Percentiles rank a stretch among this genome's conserved stretches.
Evolutionary conservation across 176 grass and related monocot genomes (phyloP).

Genomic region (Thalia dealbata): DNA sequence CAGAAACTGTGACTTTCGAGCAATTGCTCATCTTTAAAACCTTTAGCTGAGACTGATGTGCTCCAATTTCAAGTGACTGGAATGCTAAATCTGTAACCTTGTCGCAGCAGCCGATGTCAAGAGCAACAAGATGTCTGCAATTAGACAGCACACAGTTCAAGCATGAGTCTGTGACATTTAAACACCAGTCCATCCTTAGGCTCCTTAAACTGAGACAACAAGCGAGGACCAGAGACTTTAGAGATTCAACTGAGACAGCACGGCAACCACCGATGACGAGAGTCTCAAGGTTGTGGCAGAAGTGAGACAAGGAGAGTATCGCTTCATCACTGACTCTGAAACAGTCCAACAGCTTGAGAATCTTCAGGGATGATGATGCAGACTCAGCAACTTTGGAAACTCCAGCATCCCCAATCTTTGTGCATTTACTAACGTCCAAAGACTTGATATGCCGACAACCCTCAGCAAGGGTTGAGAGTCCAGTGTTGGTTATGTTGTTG

Average conservation of each 20-base stretch:
- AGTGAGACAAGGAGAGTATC: slow-evolving; percentile 48
- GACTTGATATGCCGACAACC: slow-evolving; percentile 52
- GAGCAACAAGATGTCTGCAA: slow-evolving; percentile 52
- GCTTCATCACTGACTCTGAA: slow-evolving; percentile 49
- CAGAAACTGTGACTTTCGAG: slow-evolving; percentile 31
- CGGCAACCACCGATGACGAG: slow-evolving; percentile 61
- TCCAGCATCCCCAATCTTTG: slow-evolving; percentile 63
- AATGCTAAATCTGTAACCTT: slow-evolving; percentile 60
- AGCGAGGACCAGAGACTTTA: slow-evolving; percentile 41
- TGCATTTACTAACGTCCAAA: slow-evolving; percentile 82
- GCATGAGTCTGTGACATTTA: slow-evolving; percentile 51
- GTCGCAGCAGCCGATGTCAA: slow-evolving; percentile 30
- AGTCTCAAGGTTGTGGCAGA: slow-evolving; percentile 56
- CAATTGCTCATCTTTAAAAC: slow-evolving; percentile 49
- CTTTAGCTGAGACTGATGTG: slow-evolving; percentile 33
- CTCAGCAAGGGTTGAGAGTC: slow-evolving; percentile 48
- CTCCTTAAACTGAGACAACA: slow-evolving; percentile 44
- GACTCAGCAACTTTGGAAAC: slow-evolving; percentile 47
- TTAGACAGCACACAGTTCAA: slow-evolving; percentile 46
- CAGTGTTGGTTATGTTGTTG: slow-evolving; percentile 52
- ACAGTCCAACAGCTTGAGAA: slow-evolving; percentile 67
- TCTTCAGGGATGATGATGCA: slow-evolving; percentile 46
- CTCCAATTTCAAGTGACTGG: slow-evolving; percentile 13
- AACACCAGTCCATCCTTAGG: slow-evolving; percentile 60
- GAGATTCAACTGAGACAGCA: slow-evolving; percentile 48